Evolutionary conservation across 768 basidiomycete genomes (phyloP), one percentile per base, ranked within the genome.

Genomic region (Multifurca ochricompacta): DNA sequence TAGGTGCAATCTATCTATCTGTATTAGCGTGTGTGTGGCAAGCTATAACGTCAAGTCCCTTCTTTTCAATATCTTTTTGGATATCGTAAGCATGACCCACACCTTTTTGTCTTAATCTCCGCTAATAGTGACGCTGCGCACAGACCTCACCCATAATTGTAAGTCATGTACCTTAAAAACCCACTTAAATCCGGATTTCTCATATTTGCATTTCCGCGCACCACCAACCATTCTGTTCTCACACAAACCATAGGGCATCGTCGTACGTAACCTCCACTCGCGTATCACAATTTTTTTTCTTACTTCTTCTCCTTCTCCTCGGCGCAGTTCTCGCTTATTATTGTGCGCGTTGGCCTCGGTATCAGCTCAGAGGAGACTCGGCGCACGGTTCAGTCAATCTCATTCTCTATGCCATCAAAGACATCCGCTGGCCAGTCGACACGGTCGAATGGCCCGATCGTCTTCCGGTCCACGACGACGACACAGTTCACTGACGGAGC

Each of bases 341-440:
- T 59, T 18, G 58, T 59, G 1, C 58, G 58, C 39, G 44, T 59
- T 3, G 58, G 58, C 30, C 58, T 40, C 11, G 58, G 58, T 6
- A 27, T 59, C 16, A 57, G 43, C 28, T 57, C 58, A 27, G 54
- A 56, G 11, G 54, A 56, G 3, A 37, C 44, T 21, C 37, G 48
- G 11, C 48, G 39, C 50, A 31, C 42, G 10, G 6, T 18, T 8
- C 48, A 56, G 3, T 51, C 58, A 5, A 31, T 59, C 21, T 56
- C 58, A 23, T 56, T 41, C 34, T 57, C 54, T 18, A 47, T 59
- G 54, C 58, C 58, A n/a, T 59, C 58, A n/a, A 59, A 59, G 28
- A 14, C 30, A 13, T n/a, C 41, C 3, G 11, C 8, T 4, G 36
- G 28, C 8, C n/a, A 35, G 18, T 6, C 19, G 3, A 28, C 31